phyloP scores from a whole-genome alignment of 768 basidiomycete species.

The Psilocybe sp. region DNA sequence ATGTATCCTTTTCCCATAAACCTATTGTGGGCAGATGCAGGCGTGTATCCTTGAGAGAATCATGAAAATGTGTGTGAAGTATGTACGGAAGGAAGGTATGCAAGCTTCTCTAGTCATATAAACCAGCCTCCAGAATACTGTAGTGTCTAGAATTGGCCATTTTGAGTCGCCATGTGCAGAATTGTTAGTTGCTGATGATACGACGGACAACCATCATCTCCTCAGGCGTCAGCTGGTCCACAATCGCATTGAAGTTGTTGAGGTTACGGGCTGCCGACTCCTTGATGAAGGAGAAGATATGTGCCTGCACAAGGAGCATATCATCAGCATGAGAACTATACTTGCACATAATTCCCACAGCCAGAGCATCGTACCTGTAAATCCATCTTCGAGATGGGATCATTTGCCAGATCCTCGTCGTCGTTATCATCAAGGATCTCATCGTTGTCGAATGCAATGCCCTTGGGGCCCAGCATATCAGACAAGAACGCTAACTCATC shows the following conservation, averaged over 20 bases:
- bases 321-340: background rate
- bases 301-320: constrained; percentile 42
- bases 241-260: constrained; percentile 57
- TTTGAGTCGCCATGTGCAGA: too few species aligned
- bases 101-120: too few species aligned
- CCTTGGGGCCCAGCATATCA: constrained; percentile 75
- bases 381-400: constrained; percentile 86
- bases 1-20: too few species aligned
- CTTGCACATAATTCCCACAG: background rate
- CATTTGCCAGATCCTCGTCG: constrained; percentile 86
- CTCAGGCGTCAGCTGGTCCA: constrained; percentile 67
- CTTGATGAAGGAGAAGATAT: constrained; percentile 66
- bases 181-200: constrained; percentile 26
- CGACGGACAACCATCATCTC: constrained; percentile 66
- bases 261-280: constrained; percentile 65
- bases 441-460: constrained; percentile 73
- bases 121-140: too few species aligned
- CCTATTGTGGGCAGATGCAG: too few species aligned
- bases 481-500: constrained; percentile 86
- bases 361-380: constrained; percentile 45
- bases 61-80: too few species aligned
- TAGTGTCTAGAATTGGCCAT: too few species aligned
- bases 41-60: too few species aligned
- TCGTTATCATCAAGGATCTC: constrained; percentile 69
- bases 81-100: too few species aligned